phyloP scores from a whole-genome alignment of 257 asterid species.

The Solanum gandarillasii region DNA sequence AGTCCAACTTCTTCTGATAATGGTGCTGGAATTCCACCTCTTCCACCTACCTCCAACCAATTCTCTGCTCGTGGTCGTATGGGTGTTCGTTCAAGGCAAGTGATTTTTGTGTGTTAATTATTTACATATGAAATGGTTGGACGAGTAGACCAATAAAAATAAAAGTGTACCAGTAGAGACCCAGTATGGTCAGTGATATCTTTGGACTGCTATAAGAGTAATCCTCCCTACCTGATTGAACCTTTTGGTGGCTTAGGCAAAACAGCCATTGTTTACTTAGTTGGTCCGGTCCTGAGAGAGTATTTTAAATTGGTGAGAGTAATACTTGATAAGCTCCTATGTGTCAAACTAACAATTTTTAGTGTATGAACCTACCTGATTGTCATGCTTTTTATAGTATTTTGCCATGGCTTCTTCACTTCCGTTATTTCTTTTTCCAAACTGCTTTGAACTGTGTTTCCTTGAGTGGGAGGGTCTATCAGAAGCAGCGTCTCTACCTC shows the following conservation, averaged over 20 bases:
- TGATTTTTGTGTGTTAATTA: background rate
- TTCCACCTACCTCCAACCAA: constrained; percentile 85
- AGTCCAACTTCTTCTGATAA: constrained; percentile 47
- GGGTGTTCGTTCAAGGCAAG: constrained; percentile 84
- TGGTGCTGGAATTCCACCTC: constrained; percentile 83
- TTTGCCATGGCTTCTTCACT: background rate
- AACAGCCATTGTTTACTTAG: background rate
- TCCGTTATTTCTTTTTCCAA: background rate
- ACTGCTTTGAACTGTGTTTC: background rate
- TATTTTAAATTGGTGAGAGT: background rate
- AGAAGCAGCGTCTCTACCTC: background rate
- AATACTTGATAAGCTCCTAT: background rate
- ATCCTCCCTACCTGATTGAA: background rate
- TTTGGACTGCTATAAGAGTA: background rate
- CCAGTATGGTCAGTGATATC: background rate
- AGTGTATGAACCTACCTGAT: background rate
- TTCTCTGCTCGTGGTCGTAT: constrained; percentile 71
- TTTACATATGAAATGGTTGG: background rate
- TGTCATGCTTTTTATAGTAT: background rate
- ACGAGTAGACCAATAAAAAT: background rate
- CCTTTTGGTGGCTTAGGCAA: background rate
- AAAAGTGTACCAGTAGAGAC: background rate
- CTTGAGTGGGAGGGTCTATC: background rate
- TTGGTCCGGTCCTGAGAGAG: background rate
- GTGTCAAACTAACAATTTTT: background rate